These are phyloP conservation scores for Rhodamnia rubescens DNA, from an alignment of 345 rosid genomes.

Conservation along the genomic window DNA sequence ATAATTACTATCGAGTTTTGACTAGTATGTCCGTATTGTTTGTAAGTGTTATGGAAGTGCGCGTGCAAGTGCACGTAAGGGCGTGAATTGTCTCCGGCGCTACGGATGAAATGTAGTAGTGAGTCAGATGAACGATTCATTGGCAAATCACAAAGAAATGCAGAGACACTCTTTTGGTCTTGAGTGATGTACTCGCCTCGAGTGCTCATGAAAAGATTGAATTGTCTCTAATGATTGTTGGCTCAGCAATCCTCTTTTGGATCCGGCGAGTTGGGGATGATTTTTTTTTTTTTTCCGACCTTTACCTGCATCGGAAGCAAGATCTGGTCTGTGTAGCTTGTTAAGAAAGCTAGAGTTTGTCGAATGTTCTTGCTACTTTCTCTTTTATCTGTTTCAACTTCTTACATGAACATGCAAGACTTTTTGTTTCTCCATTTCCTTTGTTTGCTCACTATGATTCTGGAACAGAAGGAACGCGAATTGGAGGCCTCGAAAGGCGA, in stretches of 20 bases:
- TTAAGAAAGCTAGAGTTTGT: background rate
- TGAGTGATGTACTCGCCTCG: background rate
- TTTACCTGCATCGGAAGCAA: background rate
- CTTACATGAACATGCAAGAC: background rate
- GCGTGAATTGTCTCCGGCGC: no score
- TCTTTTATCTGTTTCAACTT: background rate
- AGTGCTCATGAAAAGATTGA: background rate
- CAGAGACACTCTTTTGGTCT: background rate
- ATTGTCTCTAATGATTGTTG: background rate
- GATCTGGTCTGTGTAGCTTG: background rate
- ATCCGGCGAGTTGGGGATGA: background rate
- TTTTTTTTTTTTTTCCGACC: background rate
- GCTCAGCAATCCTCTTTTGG: background rate
- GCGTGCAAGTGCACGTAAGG: background rate
- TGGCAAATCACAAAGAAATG: background rate
- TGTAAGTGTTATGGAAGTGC: background rate
- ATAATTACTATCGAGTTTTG: background rate
- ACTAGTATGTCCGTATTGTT: background rate
- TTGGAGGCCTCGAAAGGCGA: constrained; percentile 60
- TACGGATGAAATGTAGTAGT: no score
- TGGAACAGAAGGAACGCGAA: constrained; percentile 24
- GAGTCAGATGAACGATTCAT: background rate
- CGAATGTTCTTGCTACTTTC: background rate
- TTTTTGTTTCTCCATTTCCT: background rate
- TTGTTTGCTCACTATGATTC: background rate